These are phyloP conservation scores for Quercus aquifolioides DNA, from an alignment of 306 rosid genomes.

Conservation along the genomic window DNA sequence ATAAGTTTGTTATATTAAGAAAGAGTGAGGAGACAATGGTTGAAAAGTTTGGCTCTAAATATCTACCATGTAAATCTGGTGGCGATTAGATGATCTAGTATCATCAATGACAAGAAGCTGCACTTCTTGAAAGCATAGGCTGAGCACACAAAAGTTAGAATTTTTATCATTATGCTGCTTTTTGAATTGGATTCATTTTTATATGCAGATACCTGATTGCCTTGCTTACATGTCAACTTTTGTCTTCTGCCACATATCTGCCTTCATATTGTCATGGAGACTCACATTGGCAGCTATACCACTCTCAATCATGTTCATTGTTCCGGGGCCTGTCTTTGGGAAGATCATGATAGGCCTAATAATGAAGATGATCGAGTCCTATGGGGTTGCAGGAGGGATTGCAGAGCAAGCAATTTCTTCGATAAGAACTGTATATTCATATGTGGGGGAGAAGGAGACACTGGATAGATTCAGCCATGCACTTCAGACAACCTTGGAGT, in stretches of 20 bases:
- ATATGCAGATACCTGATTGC: slow-evolving; percentile 71
- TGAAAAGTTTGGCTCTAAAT: not conserved
- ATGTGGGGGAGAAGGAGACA: slow-evolving; percentile 76
- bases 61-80: not conserved
- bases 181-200: slow-evolving; percentile 2
- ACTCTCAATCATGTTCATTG: slow-evolving; percentile 74
- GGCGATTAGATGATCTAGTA: not conserved
- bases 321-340: slow-evolving; percentile 72
- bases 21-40: not conserved
- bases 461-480: slow-evolving; percentile 60
- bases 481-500: slow-evolving; percentile 56
- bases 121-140: not conserved
- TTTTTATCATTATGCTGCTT: slow-evolving; percentile 4
- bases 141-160: too few relatives aligned
- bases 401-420: slow-evolving; percentile 92
- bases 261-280: slow-evolving; percentile 75
- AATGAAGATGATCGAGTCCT: slow-evolving; percentile 86
- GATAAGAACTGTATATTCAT: slow-evolving; percentile 75
- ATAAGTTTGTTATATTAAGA: not conserved
- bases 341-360: slow-evolving; percentile 64
- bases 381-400: slow-evolving; percentile 82
- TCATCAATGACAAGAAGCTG: not conserved
- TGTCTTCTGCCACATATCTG: slow-evolving; percentile 84
- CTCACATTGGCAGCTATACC: slow-evolving; percentile 79
- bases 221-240: slow-evolving; percentile 80